Evolutionary conservation across 768 basidiomycete genomes (phyloP).

Genomic region (Gloeostereum incarnatum): DNA sequence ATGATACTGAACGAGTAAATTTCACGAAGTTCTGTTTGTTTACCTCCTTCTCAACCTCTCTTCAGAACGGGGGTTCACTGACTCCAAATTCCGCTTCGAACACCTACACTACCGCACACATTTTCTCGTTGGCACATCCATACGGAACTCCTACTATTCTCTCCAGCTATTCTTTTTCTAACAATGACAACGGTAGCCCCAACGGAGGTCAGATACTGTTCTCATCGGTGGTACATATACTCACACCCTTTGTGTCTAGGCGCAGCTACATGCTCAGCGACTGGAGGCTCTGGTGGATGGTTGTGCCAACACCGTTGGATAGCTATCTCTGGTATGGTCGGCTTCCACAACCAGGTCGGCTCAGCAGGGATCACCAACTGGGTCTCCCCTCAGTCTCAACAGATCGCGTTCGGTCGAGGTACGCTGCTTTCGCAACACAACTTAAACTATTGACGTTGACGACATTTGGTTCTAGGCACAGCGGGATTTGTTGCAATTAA

Average conservation of each 20-base stretch:
- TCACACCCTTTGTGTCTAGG: constrained; percentile 15
- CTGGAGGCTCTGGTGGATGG: constrained; percentile 49
- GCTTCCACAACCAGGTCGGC: constrained; percentile 53
- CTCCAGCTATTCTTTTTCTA: constrained; percentile 46
- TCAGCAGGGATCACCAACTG: constrained; percentile 41
- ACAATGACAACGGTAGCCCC: constrained; percentile 47
- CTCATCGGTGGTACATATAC: constrained; percentile 9
- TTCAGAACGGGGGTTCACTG: constrained; percentile 41
- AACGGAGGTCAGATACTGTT: constrained; percentile 33
- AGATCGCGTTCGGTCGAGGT: constrained; percentile 64
- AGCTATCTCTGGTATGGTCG: constrained; percentile 53
- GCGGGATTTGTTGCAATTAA: constrained; percentile 61
- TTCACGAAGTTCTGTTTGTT: not conserved
- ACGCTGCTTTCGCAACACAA: constrained; percentile 7
- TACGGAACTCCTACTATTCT: constrained; percentile 60
- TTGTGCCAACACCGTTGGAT: constrained; percentile 57
- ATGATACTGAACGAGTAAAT: constrained; percentile 56
- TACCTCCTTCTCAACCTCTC: not conserved
- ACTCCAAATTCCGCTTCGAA: constrained; percentile 57
- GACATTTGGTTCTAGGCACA: constrained; percentile 24
- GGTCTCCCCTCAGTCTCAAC: constrained; percentile 46
- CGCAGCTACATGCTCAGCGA: constrained; percentile 39
- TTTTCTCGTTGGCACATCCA: constrained; percentile 59
- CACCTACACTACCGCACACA: constrained; percentile 46
- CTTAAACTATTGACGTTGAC: not conserved